Evolutionary conservation across 2,329 filamentous ascomycete genomes (phyloP), one percentile per base, ranked within the genome.

Genomic region (Magnaporthiopsis incrustans): DNA sequence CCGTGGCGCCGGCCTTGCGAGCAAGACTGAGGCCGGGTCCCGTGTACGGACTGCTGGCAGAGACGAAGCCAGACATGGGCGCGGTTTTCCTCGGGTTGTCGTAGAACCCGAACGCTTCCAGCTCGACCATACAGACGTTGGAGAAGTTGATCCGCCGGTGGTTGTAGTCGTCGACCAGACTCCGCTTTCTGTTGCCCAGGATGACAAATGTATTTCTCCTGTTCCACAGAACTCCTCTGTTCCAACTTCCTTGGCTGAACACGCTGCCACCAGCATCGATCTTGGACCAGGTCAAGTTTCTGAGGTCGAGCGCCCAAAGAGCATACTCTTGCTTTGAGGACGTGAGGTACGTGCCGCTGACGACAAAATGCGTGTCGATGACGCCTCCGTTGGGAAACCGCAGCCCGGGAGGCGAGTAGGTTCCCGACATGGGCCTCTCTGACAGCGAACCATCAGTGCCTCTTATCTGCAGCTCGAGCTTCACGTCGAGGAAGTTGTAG

Each of bases 301-400:
- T 87, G 64, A 99, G 77, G 72, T 99, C 93, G 60, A 99, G 78
- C 2, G 95, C 94, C 95, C 95, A 99, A 1, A 99, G 81, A 0
- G 95, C 94, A 76, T 98, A 99, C 74, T 99, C 95, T 73, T 98
- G 94, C 77, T 97, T 98, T 1, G 94, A 97, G 1, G 94, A 97
- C 0, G 95, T 99, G 65, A 99, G 83, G 73, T 98, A 98, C 0
- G 95, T 99, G 33, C 95, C 95, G 73, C 93, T 97, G 27, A 99
- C 94, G 58, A 99, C 92, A 71, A 99, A 98, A 74, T 97, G 91
- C 7, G 92, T 94, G 74, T 97, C 94, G 68, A 98, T 94, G 60
- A 99, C 87, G 57, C 93, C 95, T 35, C 95, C 95, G 68, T 97
- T 99, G 1, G 95, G 95, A 71, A 99, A 99, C 12, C 95, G 88